Evolutionary conservation across 768 basidiomycete species (phyloP).

Genomic region (Termitomyces sp.): DNA sequence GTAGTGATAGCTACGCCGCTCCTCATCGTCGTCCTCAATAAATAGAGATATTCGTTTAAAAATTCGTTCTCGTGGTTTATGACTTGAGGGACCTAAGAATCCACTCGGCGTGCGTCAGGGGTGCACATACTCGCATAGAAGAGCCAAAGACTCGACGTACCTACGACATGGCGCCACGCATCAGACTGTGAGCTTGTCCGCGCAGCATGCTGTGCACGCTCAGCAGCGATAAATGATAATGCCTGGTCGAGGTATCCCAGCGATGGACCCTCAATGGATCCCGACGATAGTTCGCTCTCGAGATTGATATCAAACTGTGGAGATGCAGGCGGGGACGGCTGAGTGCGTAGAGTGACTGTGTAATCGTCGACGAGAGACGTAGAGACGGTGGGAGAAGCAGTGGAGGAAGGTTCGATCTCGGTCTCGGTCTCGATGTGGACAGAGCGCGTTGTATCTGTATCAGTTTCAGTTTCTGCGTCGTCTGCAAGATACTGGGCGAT

Average conservation of each 20-base stretch:
- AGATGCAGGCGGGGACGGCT: constrained; percentile 8
- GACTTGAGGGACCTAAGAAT: constrained; percentile 23
- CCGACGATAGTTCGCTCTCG: constrained; percentile 19
- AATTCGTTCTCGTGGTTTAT: constrained; percentile 33
- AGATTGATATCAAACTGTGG: constrained; percentile 1
- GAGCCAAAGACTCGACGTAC: constrained; percentile 21
- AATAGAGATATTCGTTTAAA: not conserved
- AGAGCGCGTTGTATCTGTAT: constrained; percentile 37
- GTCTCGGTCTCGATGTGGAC: constrained; percentile 30
- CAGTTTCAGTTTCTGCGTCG: constrained; percentile 5
- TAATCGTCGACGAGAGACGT: constrained; percentile 5
- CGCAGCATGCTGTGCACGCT: constrained; percentile 59
- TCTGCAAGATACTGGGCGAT: constrained; percentile 52
- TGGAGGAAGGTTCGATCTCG: constrained; percentile 12
- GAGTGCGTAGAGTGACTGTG: constrained; percentile 10
- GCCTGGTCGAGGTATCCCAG: constrained; percentile 73
- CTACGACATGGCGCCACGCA: constrained; percentile 37
- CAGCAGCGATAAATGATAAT: constrained; percentile 70
- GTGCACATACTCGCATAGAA: not conserved
- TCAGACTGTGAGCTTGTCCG: constrained; percentile 27
- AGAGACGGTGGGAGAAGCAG: not conserved
- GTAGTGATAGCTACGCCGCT: not conserved
- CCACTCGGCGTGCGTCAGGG: constrained; percentile 13
- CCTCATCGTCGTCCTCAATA: not conserved
- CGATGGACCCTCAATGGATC: constrained; percentile 63